These are phyloP conservation scores for Gossypium schwendimanii DNA, from an alignment of 441 rosid species.

Conservation along the genomic window DNA sequence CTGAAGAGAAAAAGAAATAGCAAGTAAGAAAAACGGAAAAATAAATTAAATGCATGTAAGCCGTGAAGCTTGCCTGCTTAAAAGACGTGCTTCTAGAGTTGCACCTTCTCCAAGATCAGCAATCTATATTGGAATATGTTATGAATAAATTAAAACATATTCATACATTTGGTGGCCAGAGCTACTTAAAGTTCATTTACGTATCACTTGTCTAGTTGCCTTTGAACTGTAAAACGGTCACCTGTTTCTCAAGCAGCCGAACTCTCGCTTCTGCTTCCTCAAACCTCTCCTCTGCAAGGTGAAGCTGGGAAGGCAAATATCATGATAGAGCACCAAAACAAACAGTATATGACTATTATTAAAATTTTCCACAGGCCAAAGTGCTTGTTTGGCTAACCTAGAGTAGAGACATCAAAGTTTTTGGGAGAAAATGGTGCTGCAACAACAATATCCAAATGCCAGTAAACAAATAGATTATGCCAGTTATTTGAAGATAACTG, in stretches of 20 bases:
- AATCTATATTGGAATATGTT: constrained; percentile 34
- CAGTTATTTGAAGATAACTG: constrained; percentile 1
- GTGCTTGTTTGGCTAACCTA: background rate
- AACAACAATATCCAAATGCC: constrained; percentile 6
- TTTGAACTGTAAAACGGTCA: constrained; percentile 6
- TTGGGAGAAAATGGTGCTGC: background rate
- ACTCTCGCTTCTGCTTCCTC: constrained; percentile 66
- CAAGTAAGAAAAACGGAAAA: constrained; percentile 15
- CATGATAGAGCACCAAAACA: constrained; percentile 22
- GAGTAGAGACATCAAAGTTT: background rate
- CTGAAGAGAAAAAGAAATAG: constrained; percentile 35
- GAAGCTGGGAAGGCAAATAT: constrained; percentile 53
- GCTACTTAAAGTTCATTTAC: constrained; percentile 3
- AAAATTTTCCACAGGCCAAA: background rate
- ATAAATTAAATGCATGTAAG: constrained; percentile 4
- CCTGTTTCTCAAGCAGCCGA: constrained; percentile 58
- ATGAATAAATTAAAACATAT: background rate
- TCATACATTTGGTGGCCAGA: background rate
- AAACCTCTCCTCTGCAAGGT: constrained; percentile 61
- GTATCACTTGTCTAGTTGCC: background rate
- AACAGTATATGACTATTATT: constrained; percentile 1
- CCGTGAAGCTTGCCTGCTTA: constrained; percentile 59
- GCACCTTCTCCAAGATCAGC: constrained; percentile 77
- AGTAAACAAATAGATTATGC: background rate
- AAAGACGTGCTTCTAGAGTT: constrained; percentile 64